Conservation (phyloP, 306 rosid genomes). For the Myrica gale region DNA sequence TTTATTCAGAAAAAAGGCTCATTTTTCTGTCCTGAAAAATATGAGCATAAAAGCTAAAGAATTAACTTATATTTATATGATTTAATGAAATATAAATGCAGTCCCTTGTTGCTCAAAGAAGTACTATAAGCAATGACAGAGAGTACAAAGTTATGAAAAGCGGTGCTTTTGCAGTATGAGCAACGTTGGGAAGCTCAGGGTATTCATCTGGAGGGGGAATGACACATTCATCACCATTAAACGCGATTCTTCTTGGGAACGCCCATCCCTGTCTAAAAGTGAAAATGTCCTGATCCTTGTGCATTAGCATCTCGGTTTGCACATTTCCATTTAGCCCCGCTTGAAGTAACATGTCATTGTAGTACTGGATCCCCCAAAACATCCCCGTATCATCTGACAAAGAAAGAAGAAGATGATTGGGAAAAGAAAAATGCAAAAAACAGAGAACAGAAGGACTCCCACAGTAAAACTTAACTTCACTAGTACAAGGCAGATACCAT, state of each 20-base stretch:
- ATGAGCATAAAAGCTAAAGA: neutral
- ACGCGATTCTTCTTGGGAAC: conserved; percentile 69
- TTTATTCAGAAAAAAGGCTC: too few relatives aligned
- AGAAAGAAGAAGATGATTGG: neutral
- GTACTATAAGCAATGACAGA: neutral
- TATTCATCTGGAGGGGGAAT: conserved; percentile 73
- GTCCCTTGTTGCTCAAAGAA: neutral
- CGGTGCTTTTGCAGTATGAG: conserved; percentile 17
- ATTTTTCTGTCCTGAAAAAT: neutral
- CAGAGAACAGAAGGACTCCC: neutral
- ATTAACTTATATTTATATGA: neutral
- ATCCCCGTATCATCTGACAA: conserved; percentile 71
- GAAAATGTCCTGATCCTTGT: conserved; percentile 53
- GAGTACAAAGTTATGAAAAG: neutral
- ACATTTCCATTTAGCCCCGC: conserved; percentile 58
- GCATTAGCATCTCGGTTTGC: conserved; percentile 69
- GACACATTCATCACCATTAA: conserved; percentile 79
- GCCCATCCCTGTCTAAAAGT: conserved; percentile 76
- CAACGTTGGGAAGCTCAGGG: conserved; percentile 59
- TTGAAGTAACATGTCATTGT: conserved; percentile 65
- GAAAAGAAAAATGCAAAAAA: neutral
- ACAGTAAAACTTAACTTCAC: neutral
- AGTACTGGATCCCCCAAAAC: conserved; percentile 71
- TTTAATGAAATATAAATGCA: neutral
- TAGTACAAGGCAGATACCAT: too few relatives aligned